Conservation (phyloP, 2,329 filamentous ascomycete species). For the Epichloe glyceriae region DNA sequence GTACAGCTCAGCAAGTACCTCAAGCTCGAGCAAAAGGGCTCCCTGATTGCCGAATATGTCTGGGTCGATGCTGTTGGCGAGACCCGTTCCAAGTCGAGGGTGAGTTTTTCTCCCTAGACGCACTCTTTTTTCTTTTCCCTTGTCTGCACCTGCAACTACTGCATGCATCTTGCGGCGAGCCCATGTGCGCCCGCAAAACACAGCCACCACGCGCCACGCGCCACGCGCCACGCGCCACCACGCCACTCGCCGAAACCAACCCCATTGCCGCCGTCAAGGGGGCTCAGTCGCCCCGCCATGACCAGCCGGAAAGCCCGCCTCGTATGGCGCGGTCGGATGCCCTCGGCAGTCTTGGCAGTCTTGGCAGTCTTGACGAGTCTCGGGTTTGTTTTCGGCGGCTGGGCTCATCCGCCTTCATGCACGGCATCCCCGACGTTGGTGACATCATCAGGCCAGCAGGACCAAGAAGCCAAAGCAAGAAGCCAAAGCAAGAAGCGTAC, state of each 20-base stretch:
- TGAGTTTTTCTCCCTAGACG: constrained; percentile 36
- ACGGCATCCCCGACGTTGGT: background rate
- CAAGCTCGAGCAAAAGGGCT: constrained; percentile 76
- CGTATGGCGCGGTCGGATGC: background rate
- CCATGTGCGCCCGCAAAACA: constrained; percentile 4
- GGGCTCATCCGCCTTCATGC: background rate
- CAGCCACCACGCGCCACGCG: background rate
- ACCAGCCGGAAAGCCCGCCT: background rate
- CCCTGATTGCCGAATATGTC: constrained; percentile 88
- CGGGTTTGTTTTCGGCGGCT: background rate
- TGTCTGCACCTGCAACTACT: too few relatives aligned
- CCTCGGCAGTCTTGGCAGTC: too few relatives aligned
- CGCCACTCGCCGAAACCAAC: background rate
- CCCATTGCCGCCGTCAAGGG: too few relatives aligned
- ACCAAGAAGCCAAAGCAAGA: background rate
- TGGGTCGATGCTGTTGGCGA: constrained; percentile 82
- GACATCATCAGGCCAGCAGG: background rate
- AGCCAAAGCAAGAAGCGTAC: background rate
- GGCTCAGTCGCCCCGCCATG: too few relatives aligned
- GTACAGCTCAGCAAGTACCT: constrained; percentile 82
- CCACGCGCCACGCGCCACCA: background rate
- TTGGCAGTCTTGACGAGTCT: too few relatives aligned
- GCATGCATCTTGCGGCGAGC: background rate
- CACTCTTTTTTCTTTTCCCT: constrained; percentile 1
- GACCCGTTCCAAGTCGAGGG: constrained; percentile 89